These are phyloP conservation scores for Huiozyma naganishii DNA, from an alignment of 805 yeast species.

Conservation along the genomic window DNA sequence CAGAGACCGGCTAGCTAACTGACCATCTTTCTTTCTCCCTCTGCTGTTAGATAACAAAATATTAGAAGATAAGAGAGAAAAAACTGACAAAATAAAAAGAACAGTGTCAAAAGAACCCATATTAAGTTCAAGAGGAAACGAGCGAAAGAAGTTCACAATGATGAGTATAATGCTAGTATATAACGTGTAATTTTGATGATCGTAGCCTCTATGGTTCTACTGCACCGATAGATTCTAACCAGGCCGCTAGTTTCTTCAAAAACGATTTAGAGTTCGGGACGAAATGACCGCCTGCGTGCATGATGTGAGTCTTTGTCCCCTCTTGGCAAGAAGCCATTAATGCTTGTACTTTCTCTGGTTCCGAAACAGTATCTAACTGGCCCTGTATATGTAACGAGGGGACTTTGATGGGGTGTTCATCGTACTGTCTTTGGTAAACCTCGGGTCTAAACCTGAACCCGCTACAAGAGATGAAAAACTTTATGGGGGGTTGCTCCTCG, in stretches of 20 bases:
- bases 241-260: slow-evolving; percentile 25
- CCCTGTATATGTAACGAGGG: slow-evolving; percentile 76
- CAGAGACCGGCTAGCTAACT: too few relatives aligned
- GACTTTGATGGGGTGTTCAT: slow-evolving; percentile 19
- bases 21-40: too few relatives aligned
- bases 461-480: slow-evolving; percentile 66
- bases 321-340: slow-evolving; percentile 43
- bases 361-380: slow-evolving; percentile 81
- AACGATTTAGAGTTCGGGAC: slow-evolving; percentile 71
- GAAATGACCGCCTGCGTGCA: slow-evolving; percentile 94
- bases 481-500: slow-evolving; percentile 36
- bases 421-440: slow-evolving; percentile 21
- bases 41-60: too few relatives aligned
- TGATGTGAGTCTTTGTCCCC: slow-evolving; percentile 37
- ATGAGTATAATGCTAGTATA: too few relatives aligned
- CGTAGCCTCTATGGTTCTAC: too few relatives aligned
- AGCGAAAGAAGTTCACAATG: too few relatives aligned
- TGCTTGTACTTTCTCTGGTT: slow-evolving; percentile 51
- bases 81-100: too few relatives aligned
- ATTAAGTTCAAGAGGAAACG: too few relatives aligned
- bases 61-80: too few relatives aligned
- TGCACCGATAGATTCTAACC: slow-evolving; percentile 18
- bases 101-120: too few relatives aligned
- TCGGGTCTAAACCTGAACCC: slow-evolving; percentile 39
- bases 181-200: too few relatives aligned